These are phyloP conservation scores for Trichoderma gamsii DNA, from an alignment of 495 filamentous ascomycete genomes.

Conservation along the genomic window DNA sequence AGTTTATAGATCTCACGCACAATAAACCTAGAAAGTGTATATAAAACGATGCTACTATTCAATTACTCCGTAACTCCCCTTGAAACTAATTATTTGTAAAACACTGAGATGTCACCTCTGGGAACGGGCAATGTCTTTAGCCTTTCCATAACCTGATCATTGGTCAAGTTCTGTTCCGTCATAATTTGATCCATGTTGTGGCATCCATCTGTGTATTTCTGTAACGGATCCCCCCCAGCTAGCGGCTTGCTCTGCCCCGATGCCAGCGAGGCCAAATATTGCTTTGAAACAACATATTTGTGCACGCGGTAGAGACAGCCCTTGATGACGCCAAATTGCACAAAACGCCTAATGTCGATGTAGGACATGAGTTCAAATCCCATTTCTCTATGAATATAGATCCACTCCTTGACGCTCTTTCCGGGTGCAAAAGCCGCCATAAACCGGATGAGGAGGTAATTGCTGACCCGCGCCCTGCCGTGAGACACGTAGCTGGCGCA, in stretches of 20 bases:
- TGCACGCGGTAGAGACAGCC: constrained; percentile 92
- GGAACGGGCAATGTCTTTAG: constrained; percentile 36
- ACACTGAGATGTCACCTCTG: constrained; percentile 43
- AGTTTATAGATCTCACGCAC: constrained; percentile 2
- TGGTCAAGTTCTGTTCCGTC: constrained; percentile 61
- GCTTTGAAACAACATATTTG: constrained; percentile 71
- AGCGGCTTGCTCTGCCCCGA: constrained; percentile 32
- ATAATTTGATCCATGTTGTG: constrained; percentile 90
- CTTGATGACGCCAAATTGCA: constrained; percentile 94
- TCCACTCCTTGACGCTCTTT: constrained; percentile 75
- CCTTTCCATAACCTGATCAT: constrained; percentile 50
- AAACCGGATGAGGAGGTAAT: constrained; percentile 56
- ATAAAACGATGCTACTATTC: not conserved
- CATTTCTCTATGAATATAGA: constrained; percentile 56
- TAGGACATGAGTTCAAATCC: constrained; percentile 54
- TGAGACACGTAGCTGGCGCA: constrained; percentile 72
- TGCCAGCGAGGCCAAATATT: constrained; percentile 38
- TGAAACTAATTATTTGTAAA: constrained; percentile 35
- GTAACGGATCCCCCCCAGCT: constrained; percentile 41
- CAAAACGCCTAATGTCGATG: constrained; percentile 82
- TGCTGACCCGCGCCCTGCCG: constrained; percentile 33
- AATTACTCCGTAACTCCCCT: not conserved
- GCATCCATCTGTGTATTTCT: constrained; percentile 69
- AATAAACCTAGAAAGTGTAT: not conserved
- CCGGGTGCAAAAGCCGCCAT: constrained; percentile 75